Evolutionary conservation across 2,329 filamentous ascomycete genomes (phyloP).

Genomic region (Talaromyces sp.): DNA sequence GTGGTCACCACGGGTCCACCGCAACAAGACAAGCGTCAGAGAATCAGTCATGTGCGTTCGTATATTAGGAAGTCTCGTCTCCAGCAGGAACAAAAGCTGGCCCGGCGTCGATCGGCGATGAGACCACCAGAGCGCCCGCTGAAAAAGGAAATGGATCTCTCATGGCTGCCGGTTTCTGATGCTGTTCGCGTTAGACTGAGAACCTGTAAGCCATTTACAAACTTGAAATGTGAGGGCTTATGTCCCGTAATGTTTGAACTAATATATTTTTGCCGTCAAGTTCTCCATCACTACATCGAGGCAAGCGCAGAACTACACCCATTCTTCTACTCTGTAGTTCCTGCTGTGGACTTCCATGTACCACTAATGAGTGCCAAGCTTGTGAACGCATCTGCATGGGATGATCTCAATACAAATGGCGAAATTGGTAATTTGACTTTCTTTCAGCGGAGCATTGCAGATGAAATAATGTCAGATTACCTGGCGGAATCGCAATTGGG

Average conservation of each 20-base stretch:
- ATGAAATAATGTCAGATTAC: conserved; percentile 10
- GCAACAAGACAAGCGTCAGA: conserved; percentile 12
- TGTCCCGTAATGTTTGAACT: not conserved
- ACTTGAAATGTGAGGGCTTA: not conserved
- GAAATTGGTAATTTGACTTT: conserved; percentile 15
- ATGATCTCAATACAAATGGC: conserved; percentile 14
- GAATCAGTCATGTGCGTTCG: conserved; percentile 17
- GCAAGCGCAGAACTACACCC: conserved; percentile 15
- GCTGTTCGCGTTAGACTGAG: conserved; percentile 12
- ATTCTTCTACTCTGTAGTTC: conserved; percentile 15
- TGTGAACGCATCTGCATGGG: conserved; percentile 19
- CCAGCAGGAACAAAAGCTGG: not conserved
- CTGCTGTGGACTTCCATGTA: conserved; percentile 10
- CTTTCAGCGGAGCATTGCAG: conserved; percentile 15
- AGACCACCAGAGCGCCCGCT: not conserved
- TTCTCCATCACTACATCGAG: conserved; percentile 16
- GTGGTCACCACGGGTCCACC: conserved; percentile 17
- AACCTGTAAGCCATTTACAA: conserved; percentile 13
- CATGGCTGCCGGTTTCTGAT: conserved; percentile 14
- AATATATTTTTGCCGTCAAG: conserved; percentile 1
- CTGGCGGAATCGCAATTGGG: conserved; percentile 6
- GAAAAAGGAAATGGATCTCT: conserved; percentile 2
- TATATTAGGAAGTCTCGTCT: conserved; percentile 14
- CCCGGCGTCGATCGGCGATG: not conserved
- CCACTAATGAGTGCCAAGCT: conserved; percentile 19